These are phyloP conservation scores for Neoscytalidium dimidiatum DNA, from an alignment of 2,329 filamentous ascomycete species.

Conservation along the genomic window DNA sequence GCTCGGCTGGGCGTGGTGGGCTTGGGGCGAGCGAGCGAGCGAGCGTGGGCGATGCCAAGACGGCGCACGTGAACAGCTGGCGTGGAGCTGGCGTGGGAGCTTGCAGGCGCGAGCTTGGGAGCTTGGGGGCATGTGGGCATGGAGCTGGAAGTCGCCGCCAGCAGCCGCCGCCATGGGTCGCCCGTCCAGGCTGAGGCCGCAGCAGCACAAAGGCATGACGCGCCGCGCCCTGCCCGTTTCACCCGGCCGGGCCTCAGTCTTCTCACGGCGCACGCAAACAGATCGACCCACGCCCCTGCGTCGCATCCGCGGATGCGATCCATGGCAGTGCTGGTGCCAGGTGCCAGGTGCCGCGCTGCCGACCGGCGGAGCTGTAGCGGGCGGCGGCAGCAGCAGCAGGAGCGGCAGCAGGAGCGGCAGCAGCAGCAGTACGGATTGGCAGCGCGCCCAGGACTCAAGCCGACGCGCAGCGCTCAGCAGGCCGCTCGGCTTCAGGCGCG, in stretches of 20 bases:
- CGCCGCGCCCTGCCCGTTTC: neutral
- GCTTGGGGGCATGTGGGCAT: neutral
- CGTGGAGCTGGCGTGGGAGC: too few species aligned
- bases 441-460: neutral
- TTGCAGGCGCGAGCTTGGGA: too few species aligned
- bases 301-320: conserved; percentile 12
- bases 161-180: neutral
- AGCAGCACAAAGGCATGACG: neutral
- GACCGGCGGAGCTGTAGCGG: neutral
- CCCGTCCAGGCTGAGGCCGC: neutral
- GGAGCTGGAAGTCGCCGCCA: neutral
- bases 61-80: neutral
- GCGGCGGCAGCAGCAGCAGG: neutral
- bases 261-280: neutral
- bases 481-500: neutral
- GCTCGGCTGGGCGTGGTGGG: neutral
- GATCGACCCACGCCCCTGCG: conserved; percentile 8
- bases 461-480: neutral
- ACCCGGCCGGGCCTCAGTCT: neutral
- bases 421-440: neutral
- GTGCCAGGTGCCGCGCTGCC: conserved; percentile 1
- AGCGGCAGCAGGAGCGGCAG: neutral
- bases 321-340: too few species aligned
- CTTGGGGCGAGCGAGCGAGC: neutral
- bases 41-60: too few species aligned